Percentiles rank a stretch among this genome's conserved stretches.
Conservation (phyloP, 208 protist species). For the Phytomonas francai region DNA sequence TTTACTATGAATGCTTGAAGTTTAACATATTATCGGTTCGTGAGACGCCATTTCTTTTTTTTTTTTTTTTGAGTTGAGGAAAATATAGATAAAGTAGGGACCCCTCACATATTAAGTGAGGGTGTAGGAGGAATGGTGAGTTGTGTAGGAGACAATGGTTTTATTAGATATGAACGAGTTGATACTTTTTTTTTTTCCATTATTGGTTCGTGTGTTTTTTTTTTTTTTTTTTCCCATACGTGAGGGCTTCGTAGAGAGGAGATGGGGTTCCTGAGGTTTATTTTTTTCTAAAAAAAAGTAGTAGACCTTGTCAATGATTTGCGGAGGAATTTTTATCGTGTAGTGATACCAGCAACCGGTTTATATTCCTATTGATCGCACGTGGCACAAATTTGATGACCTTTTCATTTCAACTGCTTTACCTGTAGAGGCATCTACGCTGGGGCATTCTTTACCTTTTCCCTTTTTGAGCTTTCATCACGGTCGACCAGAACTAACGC, state of each 20-base stretch:
- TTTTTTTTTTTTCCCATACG: background rate
- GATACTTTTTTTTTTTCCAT: background rate
- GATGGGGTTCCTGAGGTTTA: background rate
- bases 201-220: background rate
- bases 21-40: background rate
- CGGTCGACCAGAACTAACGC: background rate
- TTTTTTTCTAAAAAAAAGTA: background rate
- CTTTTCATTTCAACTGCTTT: background rate
- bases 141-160: conserved; percentile 12
- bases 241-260: background rate
- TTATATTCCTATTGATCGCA: background rate
- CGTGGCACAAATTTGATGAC: background rate
- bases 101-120: conserved; percentile 8
- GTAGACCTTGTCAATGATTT: background rate
- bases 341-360: background rate
- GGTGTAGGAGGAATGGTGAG: conserved; percentile 13
- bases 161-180: background rate
- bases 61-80: no score
- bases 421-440: background rate
- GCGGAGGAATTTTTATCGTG: background rate
- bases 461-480: conserved; percentile 1
- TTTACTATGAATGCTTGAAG: no score
- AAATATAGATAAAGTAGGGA: background rate
- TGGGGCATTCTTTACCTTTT: background rate
- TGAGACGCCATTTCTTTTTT: conserved; percentile 1